Evolutionary conservation across 2,329 filamentous ascomycete genomes (phyloP).

Genomic region (Neophaeococcomyces aloes): DNA sequence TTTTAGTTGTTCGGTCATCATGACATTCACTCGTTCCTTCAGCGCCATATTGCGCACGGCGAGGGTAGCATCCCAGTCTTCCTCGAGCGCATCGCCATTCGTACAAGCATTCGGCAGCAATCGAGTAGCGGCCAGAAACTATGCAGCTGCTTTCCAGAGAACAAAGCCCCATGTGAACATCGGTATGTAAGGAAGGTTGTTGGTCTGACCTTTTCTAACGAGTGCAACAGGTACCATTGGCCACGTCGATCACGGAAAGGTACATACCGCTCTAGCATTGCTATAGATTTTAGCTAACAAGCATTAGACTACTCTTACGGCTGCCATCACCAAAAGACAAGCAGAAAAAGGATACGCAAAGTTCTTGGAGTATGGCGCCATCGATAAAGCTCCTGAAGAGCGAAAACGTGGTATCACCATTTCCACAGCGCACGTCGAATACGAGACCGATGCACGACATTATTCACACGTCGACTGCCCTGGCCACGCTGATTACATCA

Average conservation of each 20-base stretch:
- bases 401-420: slow-evolving; percentile 99
- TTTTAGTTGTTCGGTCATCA: slow-evolving; percentile 38
- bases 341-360: slow-evolving; percentile 85
- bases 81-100: slow-evolving; percentile 62
- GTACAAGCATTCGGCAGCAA: slow-evolving; percentile 45
- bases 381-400: slow-evolving; percentile 98
- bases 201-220: not conserved
- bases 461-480: slow-evolving; percentile 99
- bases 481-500: slow-evolving; percentile 99
- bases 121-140: slow-evolving; percentile 40
- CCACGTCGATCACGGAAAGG: slow-evolving; percentile 99
- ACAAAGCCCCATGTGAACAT: slow-evolving; percentile 98
- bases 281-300: slow-evolving; percentile 16
- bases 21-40: slow-evolving; percentile 72
- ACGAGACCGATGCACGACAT: slow-evolving; percentile 84
- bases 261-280: slow-evolving; percentile 32
- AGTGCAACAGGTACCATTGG: slow-evolving; percentile 69
- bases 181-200: slow-evolving; percentile 45
- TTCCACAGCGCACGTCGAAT: slow-evolving; percentile 96
- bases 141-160: slow-evolving; percentile 64
- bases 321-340: slow-evolving; percentile 97
- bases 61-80: slow-evolving; percentile 56
- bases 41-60: slow-evolving; percentile 73
- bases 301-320: slow-evolving; percentile 83
- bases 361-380: slow-evolving; percentile 95